These are phyloP conservation scores for Cunninghamia lanceolata DNA, from an alignment of 75 land plant genomes.

Conservation along the genomic window DNA sequence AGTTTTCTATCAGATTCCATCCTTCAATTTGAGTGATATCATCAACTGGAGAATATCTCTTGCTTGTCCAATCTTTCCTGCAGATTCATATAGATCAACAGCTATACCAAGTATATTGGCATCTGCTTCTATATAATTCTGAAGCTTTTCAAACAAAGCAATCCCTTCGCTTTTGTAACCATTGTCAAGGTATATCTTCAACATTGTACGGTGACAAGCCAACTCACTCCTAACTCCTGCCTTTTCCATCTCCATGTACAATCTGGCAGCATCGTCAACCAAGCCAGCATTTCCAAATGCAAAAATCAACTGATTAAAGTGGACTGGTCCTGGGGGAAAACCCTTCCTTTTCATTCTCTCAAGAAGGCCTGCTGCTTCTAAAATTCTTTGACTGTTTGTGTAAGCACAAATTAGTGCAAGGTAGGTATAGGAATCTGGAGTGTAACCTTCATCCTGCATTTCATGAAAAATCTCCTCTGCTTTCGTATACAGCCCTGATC, in stretches of 20 bases:
- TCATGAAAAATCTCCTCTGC: conserved; percentile 51
- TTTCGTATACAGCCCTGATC: conserved; percentile 49
- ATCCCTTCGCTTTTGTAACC: conserved; percentile 45
- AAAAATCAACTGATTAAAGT: conserved; percentile 51
- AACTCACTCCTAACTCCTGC: conserved; percentile 47
- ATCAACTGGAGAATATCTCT: conserved; percentile 27
- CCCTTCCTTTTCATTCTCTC: conserved; percentile 48
- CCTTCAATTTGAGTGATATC: not conserved
- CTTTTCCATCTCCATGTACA: conserved; percentile 28
- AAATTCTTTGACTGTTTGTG: conserved; percentile 14
- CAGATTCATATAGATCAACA: conserved; percentile 54
- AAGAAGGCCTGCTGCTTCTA: conserved; percentile 55
- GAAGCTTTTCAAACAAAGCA: conserved; percentile 34
- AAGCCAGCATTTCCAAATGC: conserved; percentile 45
- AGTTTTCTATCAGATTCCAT: not conserved
- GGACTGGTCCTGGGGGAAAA: conserved; percentile 40
- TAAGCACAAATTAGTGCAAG: conserved; percentile 63
- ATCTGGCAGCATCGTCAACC: conserved; percentile 48
- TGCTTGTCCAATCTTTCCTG: conserved; percentile 42
- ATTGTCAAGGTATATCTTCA: conserved; percentile 55
- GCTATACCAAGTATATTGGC: conserved; percentile 51
- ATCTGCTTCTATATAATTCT: conserved; percentile 30
- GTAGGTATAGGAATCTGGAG: conserved; percentile 63
- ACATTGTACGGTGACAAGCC: conserved; percentile 40
- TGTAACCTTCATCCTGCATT: conserved; percentile 41